Evolutionary conservation across 2,329 filamentous ascomycete genomes (phyloP).

Genomic region (Hypoxylon rubiginosum): DNA sequence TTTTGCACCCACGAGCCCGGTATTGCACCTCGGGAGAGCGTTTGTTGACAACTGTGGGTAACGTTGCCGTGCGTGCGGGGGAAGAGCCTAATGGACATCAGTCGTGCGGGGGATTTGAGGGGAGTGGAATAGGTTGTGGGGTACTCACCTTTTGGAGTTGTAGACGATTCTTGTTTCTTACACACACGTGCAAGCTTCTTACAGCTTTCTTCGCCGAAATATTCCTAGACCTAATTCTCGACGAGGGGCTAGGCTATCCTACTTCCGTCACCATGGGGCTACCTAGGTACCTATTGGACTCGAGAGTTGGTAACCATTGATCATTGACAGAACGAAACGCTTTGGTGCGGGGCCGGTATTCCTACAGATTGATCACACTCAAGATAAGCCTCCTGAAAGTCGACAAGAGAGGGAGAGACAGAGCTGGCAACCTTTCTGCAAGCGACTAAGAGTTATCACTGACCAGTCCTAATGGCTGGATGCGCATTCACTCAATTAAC

Average conservation of each 20-base stretch:
- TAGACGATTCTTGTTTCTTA: background rate
- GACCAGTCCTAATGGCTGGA: no score
- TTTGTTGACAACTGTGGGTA: background rate
- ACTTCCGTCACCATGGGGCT: background rate
- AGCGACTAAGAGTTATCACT: background rate
- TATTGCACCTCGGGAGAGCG: slow-evolving; percentile 9
- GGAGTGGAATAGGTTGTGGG: background rate
- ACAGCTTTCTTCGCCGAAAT: background rate
- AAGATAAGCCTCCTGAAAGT: background rate
- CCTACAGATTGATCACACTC: background rate
- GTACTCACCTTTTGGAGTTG: background rate
- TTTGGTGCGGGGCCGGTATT: background rate
- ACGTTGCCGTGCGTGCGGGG: slow-evolving; percentile 8
- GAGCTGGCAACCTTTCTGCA: background rate
- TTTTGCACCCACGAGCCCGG: slow-evolving; percentile 6
- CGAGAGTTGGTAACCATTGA: background rate
- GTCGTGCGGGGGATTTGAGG: background rate
- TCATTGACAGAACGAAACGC: background rate
- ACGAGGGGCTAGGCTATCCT: background rate
- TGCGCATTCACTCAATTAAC: no score
- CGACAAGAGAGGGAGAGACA: background rate
- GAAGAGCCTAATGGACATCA: background rate
- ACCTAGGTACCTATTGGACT: background rate
- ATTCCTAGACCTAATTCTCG: background rate
- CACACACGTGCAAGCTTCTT: background rate